phyloP scores from a whole-genome alignment of 108 stramenopile species.

The Conticribra guillardii region DNA sequence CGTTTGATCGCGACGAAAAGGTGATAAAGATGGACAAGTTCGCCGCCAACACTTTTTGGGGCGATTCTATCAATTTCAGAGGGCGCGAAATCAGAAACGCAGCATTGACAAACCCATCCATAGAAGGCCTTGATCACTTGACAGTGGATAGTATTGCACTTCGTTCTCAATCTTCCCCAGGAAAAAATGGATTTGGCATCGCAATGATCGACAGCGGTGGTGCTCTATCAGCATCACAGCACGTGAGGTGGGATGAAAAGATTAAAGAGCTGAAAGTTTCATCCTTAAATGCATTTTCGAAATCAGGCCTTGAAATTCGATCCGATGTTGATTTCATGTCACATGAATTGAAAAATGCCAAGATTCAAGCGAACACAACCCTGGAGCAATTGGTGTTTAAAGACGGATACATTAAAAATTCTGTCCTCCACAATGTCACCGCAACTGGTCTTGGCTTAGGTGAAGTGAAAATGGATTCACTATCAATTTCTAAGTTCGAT shows the following conservation, averaged over 20 bases:
- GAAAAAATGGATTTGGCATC: constrained; percentile 35
- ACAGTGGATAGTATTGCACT: constrained; percentile 38
- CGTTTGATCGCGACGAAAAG: constrained; percentile 7
- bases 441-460: constrained; percentile 37
- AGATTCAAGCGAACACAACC: constrained; percentile 33
- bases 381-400: constrained; percentile 25
- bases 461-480: constrained; percentile 37
- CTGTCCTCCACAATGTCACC: constrained; percentile 46
- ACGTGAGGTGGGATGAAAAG: constrained; percentile 37
- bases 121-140: constrained; percentile 45
- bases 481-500: constrained; percentile 39
- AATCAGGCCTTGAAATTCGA: constrained; percentile 22
- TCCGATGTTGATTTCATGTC: constrained; percentile 48
- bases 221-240: constrained; percentile 18
- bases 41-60: constrained; percentile 26
- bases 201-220: constrained; percentile 45
- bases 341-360: constrained; percentile 30
- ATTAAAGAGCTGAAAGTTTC: constrained; percentile 24
- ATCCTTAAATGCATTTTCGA: constrained; percentile 24
- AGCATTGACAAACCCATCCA: constrained; percentile 22
- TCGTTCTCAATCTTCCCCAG: constrained; percentile 12
- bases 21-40: constrained; percentile 26
- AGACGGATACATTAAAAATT: constrained; percentile 44
- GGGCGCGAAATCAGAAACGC: constrained; percentile 44
- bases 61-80: constrained; percentile 47